These are phyloP conservation scores for Colletotrichum sp. DNA, from an alignment of 2,329 filamentous ascomycete genomes.

Conservation along the genomic window DNA sequence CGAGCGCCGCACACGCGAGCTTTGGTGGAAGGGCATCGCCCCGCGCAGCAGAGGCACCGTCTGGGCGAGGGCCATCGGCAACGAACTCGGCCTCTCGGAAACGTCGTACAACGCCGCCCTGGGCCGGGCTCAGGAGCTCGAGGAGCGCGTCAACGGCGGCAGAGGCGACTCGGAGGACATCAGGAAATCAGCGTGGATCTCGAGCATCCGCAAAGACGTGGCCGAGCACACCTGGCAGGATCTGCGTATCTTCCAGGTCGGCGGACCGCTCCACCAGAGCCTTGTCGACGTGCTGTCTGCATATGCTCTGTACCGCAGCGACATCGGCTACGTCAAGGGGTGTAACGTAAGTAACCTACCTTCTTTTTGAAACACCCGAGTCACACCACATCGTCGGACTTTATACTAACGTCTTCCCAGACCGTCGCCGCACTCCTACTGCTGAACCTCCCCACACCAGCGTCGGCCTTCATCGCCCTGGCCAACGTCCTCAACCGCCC, in stretches of 20 bases:
- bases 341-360: conserved; percentile 67
- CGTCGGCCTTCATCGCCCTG: conserved; percentile 71
- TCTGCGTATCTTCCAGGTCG: conserved; percentile 72
- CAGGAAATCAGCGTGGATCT: conserved; percentile 64
- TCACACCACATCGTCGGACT: not conserved
- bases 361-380: not conserved
- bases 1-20: conserved; percentile 72
- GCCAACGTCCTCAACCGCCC: conserved; percentile 81
- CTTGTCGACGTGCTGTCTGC: conserved; percentile 77
- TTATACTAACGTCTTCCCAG: conserved; percentile 41
- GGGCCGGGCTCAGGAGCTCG: conserved; percentile 67
- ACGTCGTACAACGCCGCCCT: conserved; percentile 75
- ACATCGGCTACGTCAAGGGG: conserved; percentile 78
- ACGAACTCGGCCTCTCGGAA: conserved; percentile 71
- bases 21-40: conserved; percentile 84
- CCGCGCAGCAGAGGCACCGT: conserved; percentile 72
- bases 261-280: conserved; percentile 69
- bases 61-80: conserved; percentile 75
- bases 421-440: conserved; percentile 76
- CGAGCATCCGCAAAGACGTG: conserved; percentile 68
- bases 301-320: conserved; percentile 81
- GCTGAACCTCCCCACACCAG: conserved; percentile 69
- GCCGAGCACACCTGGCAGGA: conserved; percentile 71
- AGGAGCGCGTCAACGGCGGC: conserved; percentile 58
- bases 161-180: conserved; percentile 59